Evolutionary conservation across 345 rosid species (phyloP).

Genomic region (Erucastrum elatum): DNA sequence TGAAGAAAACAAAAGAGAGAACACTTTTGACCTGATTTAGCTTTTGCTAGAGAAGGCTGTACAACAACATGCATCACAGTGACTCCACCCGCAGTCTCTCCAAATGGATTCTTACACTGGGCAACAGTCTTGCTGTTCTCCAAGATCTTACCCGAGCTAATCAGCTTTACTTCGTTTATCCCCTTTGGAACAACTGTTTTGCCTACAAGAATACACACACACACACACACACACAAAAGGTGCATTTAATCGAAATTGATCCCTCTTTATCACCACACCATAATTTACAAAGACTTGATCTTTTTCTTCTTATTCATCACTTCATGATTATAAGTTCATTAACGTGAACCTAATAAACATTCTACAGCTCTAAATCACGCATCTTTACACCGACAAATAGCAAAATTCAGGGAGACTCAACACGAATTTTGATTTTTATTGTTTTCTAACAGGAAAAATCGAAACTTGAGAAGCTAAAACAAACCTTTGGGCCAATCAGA

Average conservation of each 20-base stretch:
- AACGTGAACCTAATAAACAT: neutral
- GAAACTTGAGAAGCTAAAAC: neutral
- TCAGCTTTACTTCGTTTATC: constrained; percentile 81
- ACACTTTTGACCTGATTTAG: constrained; percentile 55
- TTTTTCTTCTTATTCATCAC: neutral
- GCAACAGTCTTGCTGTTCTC: constrained; percentile 81
- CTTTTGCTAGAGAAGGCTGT: constrained; percentile 70
- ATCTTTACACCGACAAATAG: neutral
- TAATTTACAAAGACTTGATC: neutral
- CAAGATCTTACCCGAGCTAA: constrained; percentile 83
- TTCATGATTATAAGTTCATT: neutral
- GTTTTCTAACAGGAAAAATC: neutral
- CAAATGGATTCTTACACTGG: constrained; percentile 76
- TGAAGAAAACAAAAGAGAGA: neutral
- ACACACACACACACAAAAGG: neutral
- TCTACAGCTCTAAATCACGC: neutral
- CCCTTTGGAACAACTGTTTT: constrained; percentile 73
- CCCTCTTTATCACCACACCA: neutral
- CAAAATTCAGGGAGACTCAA: neutral
- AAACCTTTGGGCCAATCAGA: constrained; percentile 96
- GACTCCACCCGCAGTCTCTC: constrained; percentile 61
- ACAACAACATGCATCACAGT: constrained; percentile 91
- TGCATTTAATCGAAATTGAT: neutral
- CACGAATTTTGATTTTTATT: neutral
- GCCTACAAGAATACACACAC: constrained; percentile 40